Evolutionary conservation across 2,329 filamentous ascomycete genomes (phyloP), one percentile per base, ranked within the genome.

Genomic region (Aureobasidium zeae): DNA sequence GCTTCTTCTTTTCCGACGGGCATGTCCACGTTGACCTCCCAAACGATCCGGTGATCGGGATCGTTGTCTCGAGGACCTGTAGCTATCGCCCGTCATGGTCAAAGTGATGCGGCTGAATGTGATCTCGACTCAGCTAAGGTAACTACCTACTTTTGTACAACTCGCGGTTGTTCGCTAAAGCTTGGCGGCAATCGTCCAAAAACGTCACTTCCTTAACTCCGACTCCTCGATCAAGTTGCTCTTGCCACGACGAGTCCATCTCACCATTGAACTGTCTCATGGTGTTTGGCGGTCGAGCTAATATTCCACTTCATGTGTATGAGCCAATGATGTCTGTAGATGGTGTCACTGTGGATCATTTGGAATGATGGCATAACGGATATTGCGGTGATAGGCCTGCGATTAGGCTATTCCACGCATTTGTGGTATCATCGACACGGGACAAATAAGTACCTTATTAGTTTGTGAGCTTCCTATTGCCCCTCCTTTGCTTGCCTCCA

Each of bases 61-160:
- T 28, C 44, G 30, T 21, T 25, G 34, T 24, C 39, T 31, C 20
- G 34, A 49, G 16, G 19, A 21, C 22, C 19, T 25, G 43, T 28
- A 21, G 37, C 15, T 17, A 33, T 44, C 19, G 12, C 25, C 42
- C n/a, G 43, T 17, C 43, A 45, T 45, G 31, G 19, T 31, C 7
- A 12, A 2, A 6, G 2, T 16, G 12, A 4, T 5, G 15, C 9
- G 17, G 22, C 9, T 12, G 13, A 21, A 13, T 17, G 17, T 39
- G n/a, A n/a, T n/a, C n/a, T n/a, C n/a, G n/a, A n/a, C n/a, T n/a
- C n/a, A n/a, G n/a, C n/a, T n/a, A n/a, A n/a, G n/a, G n/a, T n/a
- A n/a, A n/a, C n/a, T n/a, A n/a, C n/a, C n/a, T n/a, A n/a, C n/a
- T n/a, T n/a, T n/a, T n/a, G n/a, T n/a, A n/a, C n/a, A n/a, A n/a